phyloP scores from a whole-genome alignment of 768 basidiomycete genomes.

The Podaxis pistillaris region DNA sequence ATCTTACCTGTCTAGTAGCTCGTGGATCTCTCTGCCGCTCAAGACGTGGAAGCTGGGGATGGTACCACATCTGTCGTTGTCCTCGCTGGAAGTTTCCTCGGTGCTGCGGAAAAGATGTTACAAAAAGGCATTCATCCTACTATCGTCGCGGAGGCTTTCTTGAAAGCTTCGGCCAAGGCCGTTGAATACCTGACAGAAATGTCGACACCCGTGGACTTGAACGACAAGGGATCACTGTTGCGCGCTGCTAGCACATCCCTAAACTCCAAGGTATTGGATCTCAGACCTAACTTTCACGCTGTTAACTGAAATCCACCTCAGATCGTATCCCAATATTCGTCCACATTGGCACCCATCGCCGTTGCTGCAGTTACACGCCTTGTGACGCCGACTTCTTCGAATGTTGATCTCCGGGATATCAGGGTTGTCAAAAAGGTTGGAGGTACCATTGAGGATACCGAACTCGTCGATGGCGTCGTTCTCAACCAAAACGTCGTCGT shows the following conservation, averaged over 20 bases:
- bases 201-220: slow-evolving; percentile 88
- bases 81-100: slow-evolving; percentile 87
- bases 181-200: slow-evolving; percentile 94
- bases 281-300: neutral
- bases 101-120: slow-evolving; percentile 95
- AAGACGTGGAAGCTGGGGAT: slow-evolving; percentile 98
- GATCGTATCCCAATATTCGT: slow-evolving; percentile 99
- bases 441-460: slow-evolving; percentile 98
- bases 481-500: slow-evolving; percentile 93
- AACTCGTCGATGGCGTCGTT: slow-evolving; percentile 95
- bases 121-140: slow-evolving; percentile 97
- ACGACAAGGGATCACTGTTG: slow-evolving; percentile 79
- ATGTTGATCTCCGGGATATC: slow-evolving; percentile 95
- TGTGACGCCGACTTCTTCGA: slow-evolving; percentile 83
- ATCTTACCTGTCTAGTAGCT: slow-evolving; percentile 50
- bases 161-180: slow-evolving; percentile 87
- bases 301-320: slow-evolving; percentile 28
- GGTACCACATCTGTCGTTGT: slow-evolving; percentile 98
- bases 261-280: slow-evolving; percentile 80
- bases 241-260: slow-evolving; percentile 94
- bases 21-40: slow-evolving; percentile 95
- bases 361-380: slow-evolving; percentile 95
- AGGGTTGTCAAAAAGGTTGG: slow-evolving; percentile 98
- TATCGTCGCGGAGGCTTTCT: slow-evolving; percentile 93
- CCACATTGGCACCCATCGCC: slow-evolving; percentile 96